Base-by-base conservation (phyloP, 2,329 filamentous ascomycete genomes). In the Aspergillus proliferans region DNA sequence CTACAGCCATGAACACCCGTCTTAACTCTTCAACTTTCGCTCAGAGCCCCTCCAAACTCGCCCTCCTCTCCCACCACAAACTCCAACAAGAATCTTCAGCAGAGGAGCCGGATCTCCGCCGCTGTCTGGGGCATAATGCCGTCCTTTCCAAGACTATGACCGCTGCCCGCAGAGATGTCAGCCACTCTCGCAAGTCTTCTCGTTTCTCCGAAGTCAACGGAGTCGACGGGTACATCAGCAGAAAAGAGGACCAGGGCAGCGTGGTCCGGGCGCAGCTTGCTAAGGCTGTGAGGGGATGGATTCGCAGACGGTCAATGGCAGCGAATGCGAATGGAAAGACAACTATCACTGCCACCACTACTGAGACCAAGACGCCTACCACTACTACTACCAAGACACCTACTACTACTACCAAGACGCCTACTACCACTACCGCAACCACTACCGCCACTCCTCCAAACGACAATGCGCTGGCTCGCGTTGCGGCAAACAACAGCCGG, bases 101-200 rank as follows among this genome's bases (percentile, higher is more conserved):
- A 2, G 46, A 50, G n/a, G 54, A 52, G 21, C 58, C 58, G 4
- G 52, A 61, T 43, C 51, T 61, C 9, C 58, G 58, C n/a, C 57
- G 57, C n/a, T 61, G 58, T 24, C 38, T 60, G 5, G 56, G 52
- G 41, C 58, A 61, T 36, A 51, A 40, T 19, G 38, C 38, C 10
- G 38, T 40, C 19, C 38, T 40, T 12, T 40, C 38, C 10, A 40
- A 21, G 15, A 40, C 38, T 7, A 40, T 40, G 6, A 19, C n/a
- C 19, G 38, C 38, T 18, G 38, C 15, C n/a, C 38, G 38, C 14
- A 36, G 34, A 36, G 14, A 36, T 9, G 6, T 36, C 18, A 21
- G 10, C 9, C 7, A 12, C 1, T 22, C 12, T 10, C 18, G 18
- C 10, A 40, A 14, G 38, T 22, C 38, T 7, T 19, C 19, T 40